phyloP scores from a whole-genome alignment of 1,284 basidiomycete genomes.

The Schizopora paradoxa region DNA sequence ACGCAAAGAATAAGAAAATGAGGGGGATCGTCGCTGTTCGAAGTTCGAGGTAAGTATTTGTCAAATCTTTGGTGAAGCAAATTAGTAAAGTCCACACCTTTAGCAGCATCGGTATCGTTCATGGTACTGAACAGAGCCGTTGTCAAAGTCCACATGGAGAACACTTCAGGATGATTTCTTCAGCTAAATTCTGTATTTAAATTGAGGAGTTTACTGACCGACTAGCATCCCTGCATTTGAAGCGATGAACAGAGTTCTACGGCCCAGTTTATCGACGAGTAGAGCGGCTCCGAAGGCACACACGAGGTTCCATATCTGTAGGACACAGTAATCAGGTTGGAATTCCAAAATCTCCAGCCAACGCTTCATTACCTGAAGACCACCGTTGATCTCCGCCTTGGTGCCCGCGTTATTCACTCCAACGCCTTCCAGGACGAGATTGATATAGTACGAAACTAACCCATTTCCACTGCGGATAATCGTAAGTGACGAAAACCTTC shows the following conservation, averaged over 20 bases:
- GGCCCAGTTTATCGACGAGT: conserved; percentile 54
- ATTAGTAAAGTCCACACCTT: conserved; percentile 33
- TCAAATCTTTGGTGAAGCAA: not conserved
- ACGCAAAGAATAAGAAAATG: conserved; percentile 65
- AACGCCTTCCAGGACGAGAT: conserved; percentile 55
- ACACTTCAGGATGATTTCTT: conserved; percentile 40
- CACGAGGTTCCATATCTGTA: conserved; percentile 48
- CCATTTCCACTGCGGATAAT: conserved; percentile 48
- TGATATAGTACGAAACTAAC: conserved; percentile 63
- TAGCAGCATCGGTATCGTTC: conserved; percentile 44
- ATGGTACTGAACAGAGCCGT: conserved; percentile 51
- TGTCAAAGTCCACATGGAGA: conserved; percentile 52
- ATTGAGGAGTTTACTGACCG: conserved; percentile 33
- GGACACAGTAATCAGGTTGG: not conserved
- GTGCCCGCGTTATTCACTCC: conserved; percentile 46
- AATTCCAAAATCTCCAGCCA: not conserved
- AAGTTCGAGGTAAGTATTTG: not conserved
- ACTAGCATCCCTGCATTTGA: conserved; percentile 65
- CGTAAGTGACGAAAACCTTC: not conserved
- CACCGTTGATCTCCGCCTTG: conserved; percentile 58
- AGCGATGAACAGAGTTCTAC: conserved; percentile 55
- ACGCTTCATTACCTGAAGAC: conserved; percentile 41
- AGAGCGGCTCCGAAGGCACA: conserved; percentile 51
- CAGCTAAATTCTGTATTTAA: no score
- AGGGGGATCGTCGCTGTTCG: conserved; percentile 56